Percentiles rank a stretch among this genome's conserved stretches.
Evolutionary conservation across 129 eudicot species (phyloP).

Genomic region (Artemisia argyi): DNA sequence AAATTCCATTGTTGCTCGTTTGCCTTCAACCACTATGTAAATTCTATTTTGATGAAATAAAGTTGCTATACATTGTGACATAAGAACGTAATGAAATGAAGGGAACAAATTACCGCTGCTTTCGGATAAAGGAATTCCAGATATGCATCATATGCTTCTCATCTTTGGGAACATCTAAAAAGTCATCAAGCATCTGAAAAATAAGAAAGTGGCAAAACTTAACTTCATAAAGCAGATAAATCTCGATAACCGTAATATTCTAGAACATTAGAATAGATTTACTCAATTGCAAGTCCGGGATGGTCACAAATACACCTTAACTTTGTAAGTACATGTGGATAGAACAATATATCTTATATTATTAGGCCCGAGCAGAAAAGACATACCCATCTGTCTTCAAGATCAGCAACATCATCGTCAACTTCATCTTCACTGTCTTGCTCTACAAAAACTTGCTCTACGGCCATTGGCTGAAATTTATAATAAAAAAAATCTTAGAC

Average conservation of each 20-base stretch:
- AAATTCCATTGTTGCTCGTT: no score
- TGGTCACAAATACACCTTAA: neutral
- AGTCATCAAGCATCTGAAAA: conserved; percentile 95
- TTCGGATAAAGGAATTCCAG: conserved; percentile 93
- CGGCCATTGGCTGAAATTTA: conserved; percentile 67
- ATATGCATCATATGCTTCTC: conserved; percentile 94
- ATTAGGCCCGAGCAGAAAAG: conserved; percentile 9
- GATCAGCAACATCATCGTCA: conserved; percentile 94
- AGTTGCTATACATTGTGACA: no score
- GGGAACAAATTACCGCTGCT: conserved; percentile 53
- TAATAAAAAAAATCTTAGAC: neutral
- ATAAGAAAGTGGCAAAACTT: conserved; percentile 12
- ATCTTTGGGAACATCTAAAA: conserved; percentile 78
- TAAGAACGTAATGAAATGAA: neutral
- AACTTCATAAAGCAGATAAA: neutral
- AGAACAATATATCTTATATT: conserved; percentile 10
- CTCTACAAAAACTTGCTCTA: conserved; percentile 87
- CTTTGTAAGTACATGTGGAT: neutral
- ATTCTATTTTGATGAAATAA: no score
- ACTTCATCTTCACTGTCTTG: conserved; percentile 97
- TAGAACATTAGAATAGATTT: neutral
- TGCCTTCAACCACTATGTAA: no score
- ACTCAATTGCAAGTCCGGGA: neutral
- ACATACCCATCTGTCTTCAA: conserved; percentile 90
- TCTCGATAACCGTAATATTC: neutral